phyloP scores from a whole-genome alignment of 1,139 yeast species.

The Pichia sp. region DNA sequence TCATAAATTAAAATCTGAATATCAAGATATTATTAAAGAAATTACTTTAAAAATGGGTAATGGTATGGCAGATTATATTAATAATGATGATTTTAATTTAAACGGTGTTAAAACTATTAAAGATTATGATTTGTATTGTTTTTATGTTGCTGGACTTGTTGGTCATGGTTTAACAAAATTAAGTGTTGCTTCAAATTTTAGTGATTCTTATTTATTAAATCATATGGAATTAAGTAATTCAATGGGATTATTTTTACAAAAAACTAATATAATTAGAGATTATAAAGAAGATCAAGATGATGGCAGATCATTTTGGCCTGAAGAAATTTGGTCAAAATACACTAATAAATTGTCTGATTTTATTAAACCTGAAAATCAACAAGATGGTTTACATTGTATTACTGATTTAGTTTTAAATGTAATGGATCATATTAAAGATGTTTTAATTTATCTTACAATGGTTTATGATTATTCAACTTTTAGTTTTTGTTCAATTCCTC shows the following conservation, averaged over 20 bases:
- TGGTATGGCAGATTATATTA: constrained; percentile 95
- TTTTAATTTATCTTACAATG: constrained; percentile 67
- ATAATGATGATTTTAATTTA: constrained; percentile 69
- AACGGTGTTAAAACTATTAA: constrained; percentile 71
- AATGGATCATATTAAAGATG: constrained; percentile 70
- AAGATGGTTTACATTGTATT: constrained; percentile 65
- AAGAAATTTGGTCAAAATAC: constrained; percentile 85
- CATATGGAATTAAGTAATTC: constrained; percentile 61
- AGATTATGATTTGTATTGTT: constrained; percentile 89
- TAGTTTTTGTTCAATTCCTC: constrained; percentile 95
- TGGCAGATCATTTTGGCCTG: constrained; percentile 95
- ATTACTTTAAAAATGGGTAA: constrained; percentile 86
- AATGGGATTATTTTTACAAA: constrained; percentile 94
- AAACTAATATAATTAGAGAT: constrained; percentile 93
- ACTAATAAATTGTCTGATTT: constrained; percentile 60
- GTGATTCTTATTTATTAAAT: constrained; percentile 45
- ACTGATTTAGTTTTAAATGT: constrained; percentile 80
- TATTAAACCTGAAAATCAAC: constrained; percentile 38
- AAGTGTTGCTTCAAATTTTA: constrained; percentile 63
- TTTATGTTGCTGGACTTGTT: constrained; percentile 95
- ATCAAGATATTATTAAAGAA: constrained; percentile 71
- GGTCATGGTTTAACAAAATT: constrained; percentile 92
- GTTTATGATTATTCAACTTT: constrained; percentile 79
- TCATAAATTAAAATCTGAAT: constrained; percentile 65
- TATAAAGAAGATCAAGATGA: constrained; percentile 88